Percentiles rank a stretch among this genome's conserved stretches.
phyloP scores from a whole-genome alignment of 768 basidiomycete species.

The Hydnomerulius pinastri region DNA sequence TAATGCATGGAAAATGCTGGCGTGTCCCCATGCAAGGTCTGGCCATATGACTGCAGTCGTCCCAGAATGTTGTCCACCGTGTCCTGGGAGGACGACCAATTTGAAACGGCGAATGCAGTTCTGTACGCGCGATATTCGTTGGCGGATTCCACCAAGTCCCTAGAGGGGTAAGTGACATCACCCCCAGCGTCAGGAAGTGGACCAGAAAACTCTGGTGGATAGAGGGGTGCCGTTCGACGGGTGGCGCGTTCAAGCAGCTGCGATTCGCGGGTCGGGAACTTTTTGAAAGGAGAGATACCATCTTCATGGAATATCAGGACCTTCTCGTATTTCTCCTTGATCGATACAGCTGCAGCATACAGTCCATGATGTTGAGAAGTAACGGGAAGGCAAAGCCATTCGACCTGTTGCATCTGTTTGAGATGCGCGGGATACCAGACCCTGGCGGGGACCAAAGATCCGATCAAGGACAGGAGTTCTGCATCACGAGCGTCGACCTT shows the following conservation, averaged over 20 bases:
- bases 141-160: conserved; percentile 2
- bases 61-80: not conserved
- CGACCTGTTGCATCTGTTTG: conserved; percentile 37
- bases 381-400: conserved; percentile 27
- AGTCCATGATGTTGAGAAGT: conserved; percentile 33
- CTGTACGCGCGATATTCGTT: conserved; percentile 12
- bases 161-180: conserved; percentile 9
- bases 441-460: conserved; percentile 32
- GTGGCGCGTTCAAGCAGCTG: conserved; percentile 20
- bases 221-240: conserved; percentile 13
- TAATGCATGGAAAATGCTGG: conserved; percentile 8
- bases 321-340: conserved; percentile 21
- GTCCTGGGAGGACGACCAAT: not conserved
- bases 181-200: not conserved
- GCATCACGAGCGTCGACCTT: conserved; percentile 25
- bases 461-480: conserved; percentile 34
- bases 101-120: conserved; percentile 2
- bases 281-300: not conserved
- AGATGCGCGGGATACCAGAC: conserved; percentile 37
- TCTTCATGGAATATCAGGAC: conserved; percentile 5
- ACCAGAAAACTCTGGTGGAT: conserved; percentile 7
- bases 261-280: conserved; percentile 13
- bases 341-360: conserved; percentile 19
- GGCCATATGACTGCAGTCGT: not conserved
- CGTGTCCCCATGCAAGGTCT: not conserved